Evolutionary conservation across 2,329 filamentous ascomycete species (phyloP), one percentile per base, ranked within the genome.

Genomic region (Paecilomyces sp.): DNA sequence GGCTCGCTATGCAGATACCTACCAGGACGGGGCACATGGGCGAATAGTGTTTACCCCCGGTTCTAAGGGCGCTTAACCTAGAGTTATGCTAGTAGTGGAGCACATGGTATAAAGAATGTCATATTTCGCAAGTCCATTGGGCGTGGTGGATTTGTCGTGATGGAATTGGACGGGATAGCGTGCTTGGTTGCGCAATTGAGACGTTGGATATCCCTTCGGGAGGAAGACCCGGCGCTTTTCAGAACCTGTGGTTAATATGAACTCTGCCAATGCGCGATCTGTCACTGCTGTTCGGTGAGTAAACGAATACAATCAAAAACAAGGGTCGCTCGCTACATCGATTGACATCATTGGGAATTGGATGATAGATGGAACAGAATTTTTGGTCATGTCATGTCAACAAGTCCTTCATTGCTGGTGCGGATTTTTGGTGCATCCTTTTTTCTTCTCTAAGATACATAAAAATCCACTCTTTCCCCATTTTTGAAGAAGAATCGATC

Each of bases 401-500:
- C 47, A 70, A 74, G 71, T 67, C 67, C 67, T 69, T 70, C 63
- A 70, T 70, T 70, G 58, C 61, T 60, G 61, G 55, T 53, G 25
- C 36, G 36, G 36, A 47, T 47, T 8, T n/a, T 47, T 47, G 15
- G 36, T 64, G 63, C 60, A 68, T 70, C 67, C 67, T 72, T 71
- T 68, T 73, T 70, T 72, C 74, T 74, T 68, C 65, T 68, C 69
- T 75, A 74, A 74, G 73, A 73, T 75, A 75, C 72, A 75, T 66
- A 8, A 47, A 47, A 68, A 71, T 70, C 68, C 67, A 68, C 62
- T 66, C 67, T 67, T 54, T 54, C 25, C 55, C 51, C 70, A 69
- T 71, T 70, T 68, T 55, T 50, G 25, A 58, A 56, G 57, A 47
- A 53, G 56, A 61, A 66, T 69, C 66, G 64, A 67, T 65, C 65